Base-by-base conservation (phyloP, 495 filamentous ascomycete genomes). In the Poronia punctata region DNA sequence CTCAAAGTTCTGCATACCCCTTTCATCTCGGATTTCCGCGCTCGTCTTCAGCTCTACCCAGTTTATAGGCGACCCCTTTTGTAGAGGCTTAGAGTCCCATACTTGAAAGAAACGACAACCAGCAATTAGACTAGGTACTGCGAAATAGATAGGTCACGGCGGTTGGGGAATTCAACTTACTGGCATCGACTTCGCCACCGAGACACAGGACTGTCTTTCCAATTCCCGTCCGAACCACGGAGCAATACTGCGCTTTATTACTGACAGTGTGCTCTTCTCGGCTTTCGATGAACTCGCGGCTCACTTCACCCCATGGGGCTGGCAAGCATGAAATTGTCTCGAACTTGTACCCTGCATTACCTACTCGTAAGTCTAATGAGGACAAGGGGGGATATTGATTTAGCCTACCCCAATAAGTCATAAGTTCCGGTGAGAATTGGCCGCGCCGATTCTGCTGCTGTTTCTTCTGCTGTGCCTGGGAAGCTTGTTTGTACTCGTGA, bases 11-110 rank as follows among this genome's bases (percentile, higher is more conserved):
- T 81, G 43, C 59, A 76, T 68, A 45, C 87, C 83, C 23, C 76
- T 72, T 1, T 81, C 70, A 23, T 66, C 72, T 18, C 65, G 63
- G 23, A 84, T 80, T 41, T 83, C 78, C n/a, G 78, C 81, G 2
- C 77, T 76, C 0, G 92, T 97, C 59, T 99, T 99, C 34, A 99
- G 71, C 60, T 99, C 92, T 11, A 99, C 81, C 82, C 89, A 99
- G 45, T 90, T 81, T 38, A 86, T 84, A 1, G 83, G 79, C 4
- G 70, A 69, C 24, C 78, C 76, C 35, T 72, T 73, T 21, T 74
- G 64, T 0, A 52, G 60, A 0, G 88, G 85, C 54, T 88, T 90
- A 40, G 66, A 71, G 53, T 92, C 88, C 86, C 88, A 90, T 12
- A 94, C 84, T 85, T 26, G n/a, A n/a, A 4, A 31, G 15, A 31